These are phyloP conservation scores for Marasmius oreades DNA, from an alignment of 1,284 basidiomycete species.

Conservation along the genomic window DNA sequence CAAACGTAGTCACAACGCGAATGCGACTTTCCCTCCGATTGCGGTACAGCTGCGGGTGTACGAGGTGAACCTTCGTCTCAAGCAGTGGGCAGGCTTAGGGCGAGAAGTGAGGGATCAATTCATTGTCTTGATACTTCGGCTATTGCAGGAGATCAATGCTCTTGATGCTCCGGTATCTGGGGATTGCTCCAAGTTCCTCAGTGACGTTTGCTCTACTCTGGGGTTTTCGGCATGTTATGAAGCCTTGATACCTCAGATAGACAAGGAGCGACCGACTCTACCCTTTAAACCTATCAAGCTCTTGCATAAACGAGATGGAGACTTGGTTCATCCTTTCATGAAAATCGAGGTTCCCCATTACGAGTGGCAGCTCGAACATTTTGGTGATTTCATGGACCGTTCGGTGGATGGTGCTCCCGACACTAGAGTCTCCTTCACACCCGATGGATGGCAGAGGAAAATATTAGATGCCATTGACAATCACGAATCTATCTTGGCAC, in stretches of 20 bases:
- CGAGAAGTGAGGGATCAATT: too few species aligned
- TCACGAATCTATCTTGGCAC: constrained; percentile 58
- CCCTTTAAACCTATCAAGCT: constrained; percentile 58
- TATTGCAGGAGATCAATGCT: neutral
- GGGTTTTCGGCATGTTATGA: neutral
- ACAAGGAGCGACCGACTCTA: constrained; percentile 19
- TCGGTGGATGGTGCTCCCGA: constrained; percentile 62
- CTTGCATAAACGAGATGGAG: constrained; percentile 22
- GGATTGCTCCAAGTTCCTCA: neutral
- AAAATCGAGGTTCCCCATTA: constrained; percentile 50
- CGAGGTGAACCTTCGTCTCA: too few species aligned
- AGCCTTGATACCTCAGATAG: constrained; percentile 8
- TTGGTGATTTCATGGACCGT: constrained; percentile 70
- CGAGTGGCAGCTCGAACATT: constrained; percentile 64
- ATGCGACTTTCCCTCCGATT: too few species aligned
- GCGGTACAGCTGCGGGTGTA: too few species aligned
- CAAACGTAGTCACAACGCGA: too few species aligned
- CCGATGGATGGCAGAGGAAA: constrained; percentile 67
- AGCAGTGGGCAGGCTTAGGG: too few species aligned
- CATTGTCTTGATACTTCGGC: too few species aligned
- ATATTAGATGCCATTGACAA: constrained; percentile 63
- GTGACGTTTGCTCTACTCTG: neutral
- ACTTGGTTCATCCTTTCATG: constrained; percentile 45
- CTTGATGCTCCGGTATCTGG: neutral
- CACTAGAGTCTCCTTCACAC: constrained; percentile 55